A percentile compares a stretch with the other conserved stretches of the same genome.
These are phyloP conservation scores for Phytopythium aichiense DNA, from an alignment of 352 stramenopile genomes.

Conservation along the genomic window DNA sequence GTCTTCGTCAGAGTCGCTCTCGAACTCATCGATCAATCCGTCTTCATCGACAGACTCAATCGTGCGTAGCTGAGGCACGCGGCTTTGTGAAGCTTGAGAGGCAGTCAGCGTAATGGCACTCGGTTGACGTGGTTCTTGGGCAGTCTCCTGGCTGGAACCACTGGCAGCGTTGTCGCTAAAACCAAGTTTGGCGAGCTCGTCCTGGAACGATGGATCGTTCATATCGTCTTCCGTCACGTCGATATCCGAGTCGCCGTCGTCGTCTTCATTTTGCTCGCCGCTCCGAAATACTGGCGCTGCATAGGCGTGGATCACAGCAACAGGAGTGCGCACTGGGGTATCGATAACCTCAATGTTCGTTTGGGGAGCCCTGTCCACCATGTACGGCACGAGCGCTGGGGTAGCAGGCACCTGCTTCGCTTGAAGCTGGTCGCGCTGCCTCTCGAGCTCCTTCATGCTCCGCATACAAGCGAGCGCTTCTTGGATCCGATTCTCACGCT, in stretches of 20 bases:
- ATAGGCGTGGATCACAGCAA: constrained; percentile 13
- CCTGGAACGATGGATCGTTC: constrained; percentile 44
- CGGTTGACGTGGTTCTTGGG: neutral
- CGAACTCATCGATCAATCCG: constrained; percentile 58
- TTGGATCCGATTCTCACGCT: constrained; percentile 48
- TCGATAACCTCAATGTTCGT: neutral
- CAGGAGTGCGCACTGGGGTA: neutral
- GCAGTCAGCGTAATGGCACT: neutral
- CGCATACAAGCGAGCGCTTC: constrained; percentile 57
- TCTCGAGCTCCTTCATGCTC: constrained; percentile 55
- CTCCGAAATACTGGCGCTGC: constrained; percentile 4
- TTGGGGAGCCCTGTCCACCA: neutral
- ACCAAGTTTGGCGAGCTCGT: constrained; percentile 38
- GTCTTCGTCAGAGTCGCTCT: constrained; percentile 4
- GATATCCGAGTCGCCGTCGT: constrained; percentile 26
- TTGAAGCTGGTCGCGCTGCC: constrained; percentile 15
- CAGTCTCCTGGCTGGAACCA: neutral
- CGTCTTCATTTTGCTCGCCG: constrained; percentile 4
- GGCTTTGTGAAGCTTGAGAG: neutral
- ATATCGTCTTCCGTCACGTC: constrained; percentile 60
- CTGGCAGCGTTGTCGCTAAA: constrained; percentile 9
- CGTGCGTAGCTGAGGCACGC: neutral
- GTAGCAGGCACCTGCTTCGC: neutral
- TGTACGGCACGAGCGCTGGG: neutral
- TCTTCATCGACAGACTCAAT: constrained; percentile 44